Evolutionary conservation across 1,284 basidiomycete genomes (phyloP).

Genomic region (Cryptococcus sp.): DNA sequence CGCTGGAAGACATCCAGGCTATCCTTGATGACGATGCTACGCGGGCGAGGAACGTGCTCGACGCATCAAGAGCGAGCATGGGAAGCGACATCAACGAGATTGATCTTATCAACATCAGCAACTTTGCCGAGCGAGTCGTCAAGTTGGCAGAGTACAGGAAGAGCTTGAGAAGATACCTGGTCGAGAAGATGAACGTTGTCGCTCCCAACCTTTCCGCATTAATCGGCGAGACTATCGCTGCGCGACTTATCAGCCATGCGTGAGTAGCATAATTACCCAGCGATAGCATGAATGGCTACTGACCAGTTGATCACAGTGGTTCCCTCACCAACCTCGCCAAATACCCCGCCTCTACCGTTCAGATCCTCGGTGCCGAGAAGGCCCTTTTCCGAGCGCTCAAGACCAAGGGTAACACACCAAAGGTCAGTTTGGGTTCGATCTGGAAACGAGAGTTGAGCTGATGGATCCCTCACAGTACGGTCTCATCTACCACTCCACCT

Average conservation of each 20-base stretch:
- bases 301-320: conserved; percentile 56
- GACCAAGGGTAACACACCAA: conserved; percentile 98
- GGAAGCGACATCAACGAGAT: conserved; percentile 89
- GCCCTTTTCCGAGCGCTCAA: conserved; percentile 96
- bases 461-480: conserved; percentile 66
- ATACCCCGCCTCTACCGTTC: conserved; percentile 96
- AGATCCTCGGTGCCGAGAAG: conserved; percentile 98
- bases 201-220: conserved; percentile 94
- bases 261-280: conserved; percentile 20
- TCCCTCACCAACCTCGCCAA: conserved; percentile 96
- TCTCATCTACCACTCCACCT: conserved; percentile 88
- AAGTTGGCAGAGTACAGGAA: conserved; percentile 93
- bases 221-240: conserved; percentile 93
- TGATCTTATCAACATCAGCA: conserved; percentile 94
- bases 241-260: conserved; percentile 93
- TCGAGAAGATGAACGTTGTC: conserved; percentile 98
- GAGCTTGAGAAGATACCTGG: conserved; percentile 82
- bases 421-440: conserved; percentile 59
- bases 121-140: conserved; percentile 88
- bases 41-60: conserved; percentile 88
- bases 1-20: conserved; percentile 77
- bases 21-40: conserved; percentile 85
- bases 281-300: not conserved
- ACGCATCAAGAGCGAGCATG: conserved; percentile 93
- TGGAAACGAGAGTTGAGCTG: not conserved